Percentiles rank a stretch among this genome's conserved stretches.
These are phyloP conservation scores for Podospora didyma DNA, from an alignment of 495 filamentous ascomycete genomes.

Conservation along the genomic window DNA sequence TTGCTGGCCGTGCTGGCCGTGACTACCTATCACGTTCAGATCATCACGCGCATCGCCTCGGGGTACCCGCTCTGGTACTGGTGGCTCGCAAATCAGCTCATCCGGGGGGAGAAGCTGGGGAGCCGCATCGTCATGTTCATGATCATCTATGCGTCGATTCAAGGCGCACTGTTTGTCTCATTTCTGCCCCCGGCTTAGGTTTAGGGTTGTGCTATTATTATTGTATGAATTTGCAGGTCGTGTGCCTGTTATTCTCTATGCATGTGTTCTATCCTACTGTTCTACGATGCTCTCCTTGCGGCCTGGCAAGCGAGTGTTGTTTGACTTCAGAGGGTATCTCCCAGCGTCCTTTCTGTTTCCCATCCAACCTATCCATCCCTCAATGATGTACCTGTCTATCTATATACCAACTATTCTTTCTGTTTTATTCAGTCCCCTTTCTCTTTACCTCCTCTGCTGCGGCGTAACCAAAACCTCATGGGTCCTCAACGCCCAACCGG, in stretches of 20 bases:
- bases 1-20: slow-evolving; percentile 67
- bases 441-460: not conserved
- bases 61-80: slow-evolving; percentile 89
- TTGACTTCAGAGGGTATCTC: not conserved
- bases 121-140: slow-evolving; percentile 49
- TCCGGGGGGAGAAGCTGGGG: slow-evolving; percentile 24
- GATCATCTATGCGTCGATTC: slow-evolving; percentile 76
- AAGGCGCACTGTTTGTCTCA: slow-evolving; percentile 80
- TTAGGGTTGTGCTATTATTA: not conserved
- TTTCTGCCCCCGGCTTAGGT: slow-evolving; percentile 83
- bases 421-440: not conserved
- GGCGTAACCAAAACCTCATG: slow-evolving; percentile 1
- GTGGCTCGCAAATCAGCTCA: slow-evolving; percentile 55
- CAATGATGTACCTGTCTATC: too few species aligned
- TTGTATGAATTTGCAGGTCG: not conserved
- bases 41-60: slow-evolving; percentile 83
- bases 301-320: not conserved
- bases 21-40: slow-evolving; percentile 85
- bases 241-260: not conserved
- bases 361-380: not conserved
- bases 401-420: not conserved
- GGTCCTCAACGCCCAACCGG: slow-evolving; percentile 31
- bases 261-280: not conserved
- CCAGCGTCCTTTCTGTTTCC: not conserved
- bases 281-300: not conserved